phyloP scores from a whole-genome alignment of 2,329 filamentous ascomycete species.

The Pseudocercospora crystallina region DNA sequence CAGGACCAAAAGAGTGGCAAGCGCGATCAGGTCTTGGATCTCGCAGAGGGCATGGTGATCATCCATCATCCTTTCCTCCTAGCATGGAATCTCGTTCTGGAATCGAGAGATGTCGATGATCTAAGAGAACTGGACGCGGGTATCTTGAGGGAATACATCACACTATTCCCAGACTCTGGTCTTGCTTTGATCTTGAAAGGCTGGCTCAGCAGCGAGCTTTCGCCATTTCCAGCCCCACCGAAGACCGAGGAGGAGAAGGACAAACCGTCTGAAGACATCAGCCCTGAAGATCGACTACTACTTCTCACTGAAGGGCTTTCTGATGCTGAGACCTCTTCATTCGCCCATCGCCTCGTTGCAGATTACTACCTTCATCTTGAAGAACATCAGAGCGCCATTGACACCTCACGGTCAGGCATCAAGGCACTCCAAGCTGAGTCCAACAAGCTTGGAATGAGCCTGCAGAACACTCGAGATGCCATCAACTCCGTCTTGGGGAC shows the following conservation, averaged over 20 bases:
- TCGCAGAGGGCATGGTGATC: conserved; percentile 91
- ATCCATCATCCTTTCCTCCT: conserved; percentile 87
- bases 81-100: conserved; percentile 86
- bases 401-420: conserved; percentile 74
- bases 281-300: conserved; percentile 74
- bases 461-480: conserved; percentile 70
- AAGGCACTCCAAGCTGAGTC: conserved; percentile 61
- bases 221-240: conserved; percentile 74
- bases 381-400: conserved; percentile 78
- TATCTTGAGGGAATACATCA: conserved; percentile 76
- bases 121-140: conserved; percentile 75
- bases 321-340: conserved; percentile 61
- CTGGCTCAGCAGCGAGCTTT: conserved; percentile 79
- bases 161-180: conserved; percentile 80
- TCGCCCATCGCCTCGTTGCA: conserved; percentile 79
- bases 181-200: conserved; percentile 78
- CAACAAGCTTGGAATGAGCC: conserved; percentile 65
- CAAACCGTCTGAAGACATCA: conserved; percentile 59
- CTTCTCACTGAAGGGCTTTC: conserved; percentile 67
- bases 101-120: conserved; percentile 79
- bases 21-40: conserved; percentile 68
- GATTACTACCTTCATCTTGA: conserved; percentile 83
- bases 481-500: conserved; percentile 78
- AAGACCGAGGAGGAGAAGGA: conserved; percentile 38
- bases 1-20: conserved; percentile 68